Evolutionary conservation across 2,329 filamentous ascomycete species (phyloP), one percentile per base, ranked within the genome.

Genomic region (Beauveria caledonica): DNA sequence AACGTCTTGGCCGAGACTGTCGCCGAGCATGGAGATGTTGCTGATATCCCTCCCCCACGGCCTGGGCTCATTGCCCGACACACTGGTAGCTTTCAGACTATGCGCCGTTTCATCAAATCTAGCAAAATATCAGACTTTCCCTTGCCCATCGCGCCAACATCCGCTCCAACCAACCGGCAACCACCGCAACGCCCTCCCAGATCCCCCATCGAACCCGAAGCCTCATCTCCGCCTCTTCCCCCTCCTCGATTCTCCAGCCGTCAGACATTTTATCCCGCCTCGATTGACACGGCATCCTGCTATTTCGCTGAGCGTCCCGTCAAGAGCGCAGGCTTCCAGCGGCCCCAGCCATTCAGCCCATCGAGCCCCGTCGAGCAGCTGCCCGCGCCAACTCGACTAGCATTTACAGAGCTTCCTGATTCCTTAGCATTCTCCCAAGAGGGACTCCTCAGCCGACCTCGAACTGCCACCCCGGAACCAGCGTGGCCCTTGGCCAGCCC

Each of bases 181-280:
- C 55, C 55, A 29, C 60, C 60, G 13, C 54, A 53, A 49, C 39
- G 60, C 2, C 80, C 80, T 44, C 78, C 79, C 13, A 70, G 72
- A 19, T 72, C 73, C 29, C 71, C 13, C 77, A 78, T 13, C 71
- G 72, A 27, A 71, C 74, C 40, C 63, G 67, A 36, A 70, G 64
- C 19, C 60, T 62, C 48, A 66, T 66, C 77, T 2, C 76, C 80
- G 3, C 69, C 78, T 13, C 76, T 78, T 3, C 83, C 81, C 5
- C 78, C 80, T 3, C 78, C 80, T 3, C 78, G 83, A 23, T 72
- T 78, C 23, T 85, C 83, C 0, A 86, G 84, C 65, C 79, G 83
- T 13, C 71, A 77, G 15, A 81, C 78, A 9, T 66, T 73, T 21
- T 72, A 72, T n/a, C 74, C 76, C 36, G 78, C 78, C 49, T 74